Conservation (phyloP, 768 basidiomycete species). For the Rossbeevera mucosa region DNA sequence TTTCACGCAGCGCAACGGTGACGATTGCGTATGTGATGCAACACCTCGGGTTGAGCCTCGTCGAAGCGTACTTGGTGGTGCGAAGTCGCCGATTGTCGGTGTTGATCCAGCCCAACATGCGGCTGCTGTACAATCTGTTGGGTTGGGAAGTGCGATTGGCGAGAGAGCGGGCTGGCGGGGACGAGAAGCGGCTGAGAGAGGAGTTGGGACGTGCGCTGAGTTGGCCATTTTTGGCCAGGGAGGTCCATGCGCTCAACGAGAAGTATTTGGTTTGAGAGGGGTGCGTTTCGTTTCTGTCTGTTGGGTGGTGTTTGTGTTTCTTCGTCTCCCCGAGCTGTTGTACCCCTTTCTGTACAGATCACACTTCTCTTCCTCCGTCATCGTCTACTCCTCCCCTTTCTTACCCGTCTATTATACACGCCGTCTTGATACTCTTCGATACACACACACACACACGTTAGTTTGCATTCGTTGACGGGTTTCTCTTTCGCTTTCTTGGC, state of each 20-base stretch:
- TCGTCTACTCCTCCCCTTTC: background rate
- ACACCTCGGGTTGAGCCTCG: conserved; percentile 75
- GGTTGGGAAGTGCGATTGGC: conserved; percentile 95
- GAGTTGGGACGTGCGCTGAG: conserved; percentile 67
- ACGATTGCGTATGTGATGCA: conserved; percentile 99
- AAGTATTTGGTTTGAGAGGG: conserved; percentile 57
- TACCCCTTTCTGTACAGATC: background rate
- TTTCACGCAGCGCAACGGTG: conserved; percentile 89
- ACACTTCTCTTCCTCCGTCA: background rate
- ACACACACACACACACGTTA: background rate
- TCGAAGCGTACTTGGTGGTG: conserved; percentile 91
- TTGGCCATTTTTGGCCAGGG: conserved; percentile 82
- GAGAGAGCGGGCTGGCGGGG: conserved; percentile 57
- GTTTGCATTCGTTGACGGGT: background rate
- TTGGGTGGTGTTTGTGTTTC: background rate
- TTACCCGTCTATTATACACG: background rate
- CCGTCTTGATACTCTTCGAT: background rate
- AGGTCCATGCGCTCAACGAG: conserved; percentile 82
- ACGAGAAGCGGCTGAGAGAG: conserved; percentile 45
- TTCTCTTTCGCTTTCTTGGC: background rate
- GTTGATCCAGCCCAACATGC: conserved; percentile 92
- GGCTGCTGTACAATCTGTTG: conserved; percentile 89
- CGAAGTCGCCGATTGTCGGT: conserved; percentile 86
- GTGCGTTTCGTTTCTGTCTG: background rate
- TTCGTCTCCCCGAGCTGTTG: background rate